Conservation (phyloP, 2,329 filamentous ascomycete species). For the Aureobasidium sp. region DNA sequence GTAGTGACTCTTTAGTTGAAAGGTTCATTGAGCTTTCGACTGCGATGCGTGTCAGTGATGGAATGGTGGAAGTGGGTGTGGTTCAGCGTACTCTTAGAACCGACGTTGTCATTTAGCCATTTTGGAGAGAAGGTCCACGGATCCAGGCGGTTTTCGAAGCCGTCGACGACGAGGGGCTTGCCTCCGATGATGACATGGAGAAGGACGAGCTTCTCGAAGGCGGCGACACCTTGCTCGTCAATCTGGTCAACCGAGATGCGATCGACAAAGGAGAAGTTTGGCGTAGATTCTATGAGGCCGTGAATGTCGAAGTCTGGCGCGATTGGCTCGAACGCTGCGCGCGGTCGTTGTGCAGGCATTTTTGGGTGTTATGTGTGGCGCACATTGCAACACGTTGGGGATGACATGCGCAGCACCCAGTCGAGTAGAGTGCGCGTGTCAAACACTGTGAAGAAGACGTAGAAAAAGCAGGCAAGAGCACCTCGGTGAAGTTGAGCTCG, state of each 20-base stretch:
- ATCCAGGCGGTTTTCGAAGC: constrained; percentile 70
- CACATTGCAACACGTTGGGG: background rate
- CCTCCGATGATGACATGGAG: constrained; percentile 81
- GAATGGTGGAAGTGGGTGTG: too few relatives aligned
- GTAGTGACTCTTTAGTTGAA: constrained; percentile 60
- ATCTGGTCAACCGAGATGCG: constrained; percentile 74
- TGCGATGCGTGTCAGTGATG: constrained; percentile 33
- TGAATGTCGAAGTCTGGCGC: constrained; percentile 74
- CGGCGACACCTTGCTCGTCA: constrained; percentile 62
- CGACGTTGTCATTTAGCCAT: constrained; percentile 73
- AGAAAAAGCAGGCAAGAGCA: background rate
- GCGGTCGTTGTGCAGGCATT: constrained; percentile 73
- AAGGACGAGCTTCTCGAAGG: constrained; percentile 77
- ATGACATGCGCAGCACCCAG: background rate
- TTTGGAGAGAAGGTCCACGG: constrained; percentile 66
- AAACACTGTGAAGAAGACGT: background rate
- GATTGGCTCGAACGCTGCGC: constrained; percentile 86
- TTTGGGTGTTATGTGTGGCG: background rate
- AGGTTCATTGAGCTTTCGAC: constrained; percentile 79
- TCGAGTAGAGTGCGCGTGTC: background rate
- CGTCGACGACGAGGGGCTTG: constrained; percentile 83
- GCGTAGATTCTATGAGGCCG: constrained; percentile 63
- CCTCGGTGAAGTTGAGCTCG: background rate
- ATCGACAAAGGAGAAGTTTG: constrained; percentile 81
- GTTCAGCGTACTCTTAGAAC: constrained; percentile 57